Percentiles rank a stretch among this genome's conserved stretches.
Conservation (phyloP, 306 rosid genomes). For the Quercus suber region DNA sequence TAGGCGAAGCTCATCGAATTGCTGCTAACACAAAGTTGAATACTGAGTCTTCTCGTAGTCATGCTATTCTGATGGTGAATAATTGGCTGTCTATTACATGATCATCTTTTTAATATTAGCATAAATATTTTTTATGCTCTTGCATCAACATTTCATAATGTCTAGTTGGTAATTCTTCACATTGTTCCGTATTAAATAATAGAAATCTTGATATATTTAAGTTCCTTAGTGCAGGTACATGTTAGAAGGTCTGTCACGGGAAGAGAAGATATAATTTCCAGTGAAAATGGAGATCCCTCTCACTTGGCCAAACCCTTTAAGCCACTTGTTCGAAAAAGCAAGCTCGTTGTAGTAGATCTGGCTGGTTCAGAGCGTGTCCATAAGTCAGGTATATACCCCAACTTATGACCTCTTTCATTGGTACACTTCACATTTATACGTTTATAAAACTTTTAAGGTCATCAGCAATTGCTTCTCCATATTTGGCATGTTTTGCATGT, state of each 20-base stretch:
- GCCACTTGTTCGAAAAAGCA: conserved; percentile 88
- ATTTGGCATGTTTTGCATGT: background rate
- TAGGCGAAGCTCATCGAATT: conserved; percentile 86
- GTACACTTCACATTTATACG: background rate
- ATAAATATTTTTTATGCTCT: background rate
- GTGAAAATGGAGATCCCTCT: conserved; percentile 69
- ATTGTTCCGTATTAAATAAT: conserved; percentile 10
- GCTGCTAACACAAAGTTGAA: conserved; percentile 96
- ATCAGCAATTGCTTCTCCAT: background rate
- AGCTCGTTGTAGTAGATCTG: conserved; percentile 92
- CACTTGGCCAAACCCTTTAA: conserved; percentile 68
- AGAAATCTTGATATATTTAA: conserved; percentile 31
- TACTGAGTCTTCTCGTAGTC: conserved; percentile 97
- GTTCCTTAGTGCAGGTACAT: conserved; percentile 62
- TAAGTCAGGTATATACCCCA: conserved; percentile 72
- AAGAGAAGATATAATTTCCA: conserved; percentile 51
- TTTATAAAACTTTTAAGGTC: background rate
- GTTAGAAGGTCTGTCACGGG: conserved; percentile 75
- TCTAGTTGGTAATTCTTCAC: conserved; percentile 5
- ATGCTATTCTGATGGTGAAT: conserved; percentile 88
- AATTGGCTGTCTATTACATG: conserved; percentile 19
- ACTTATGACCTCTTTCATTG: conserved; percentile 7
- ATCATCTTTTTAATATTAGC: conserved; percentile 1
- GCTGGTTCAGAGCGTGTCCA: conserved; percentile 98
- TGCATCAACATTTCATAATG: conserved; percentile 9